phyloP scores from a whole-genome alignment of 108 stramenopile genomes.

The Nannochloropsis gaditana region DNA sequence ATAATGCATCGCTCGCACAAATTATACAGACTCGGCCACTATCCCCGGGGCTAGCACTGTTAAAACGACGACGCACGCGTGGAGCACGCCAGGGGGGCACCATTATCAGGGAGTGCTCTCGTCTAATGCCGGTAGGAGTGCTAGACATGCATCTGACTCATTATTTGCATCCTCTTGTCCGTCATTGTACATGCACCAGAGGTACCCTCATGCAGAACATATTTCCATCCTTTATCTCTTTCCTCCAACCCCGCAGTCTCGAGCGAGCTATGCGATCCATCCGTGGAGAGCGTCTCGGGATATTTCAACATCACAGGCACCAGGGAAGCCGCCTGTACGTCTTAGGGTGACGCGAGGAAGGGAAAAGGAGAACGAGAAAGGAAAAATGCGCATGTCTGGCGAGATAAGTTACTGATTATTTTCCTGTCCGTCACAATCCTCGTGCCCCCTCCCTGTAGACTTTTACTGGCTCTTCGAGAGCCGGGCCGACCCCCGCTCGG shows the following conservation, averaged over 20 bases:
- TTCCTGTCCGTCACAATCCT: no score
- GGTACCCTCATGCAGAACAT: no score
- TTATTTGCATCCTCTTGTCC: background rate
- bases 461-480: constrained; percentile 92
- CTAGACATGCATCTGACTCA: background rate
- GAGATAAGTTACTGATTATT: no score
- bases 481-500: constrained; percentile 44
- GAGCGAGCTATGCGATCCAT: background rate
- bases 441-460: constrained; percentile 25
- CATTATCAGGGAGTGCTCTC: background rate
- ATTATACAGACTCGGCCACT: background rate
- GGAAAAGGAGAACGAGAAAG: no score
- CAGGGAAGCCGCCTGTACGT: background rate
- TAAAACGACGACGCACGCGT: background rate
- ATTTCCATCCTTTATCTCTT: background rate
- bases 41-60: background rate
- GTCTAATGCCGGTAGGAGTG: background rate
- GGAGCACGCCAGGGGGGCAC: background rate
- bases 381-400: no score
- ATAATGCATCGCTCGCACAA: background rate
- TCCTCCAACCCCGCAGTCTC: background rate
- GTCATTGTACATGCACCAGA: no score
- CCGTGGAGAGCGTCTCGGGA: background rate
- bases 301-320: background rate
- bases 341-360: no score